Evolutionary conservation across 768 basidiomycete genomes (phyloP).

Genomic region (Tylopilus felleus): DNA sequence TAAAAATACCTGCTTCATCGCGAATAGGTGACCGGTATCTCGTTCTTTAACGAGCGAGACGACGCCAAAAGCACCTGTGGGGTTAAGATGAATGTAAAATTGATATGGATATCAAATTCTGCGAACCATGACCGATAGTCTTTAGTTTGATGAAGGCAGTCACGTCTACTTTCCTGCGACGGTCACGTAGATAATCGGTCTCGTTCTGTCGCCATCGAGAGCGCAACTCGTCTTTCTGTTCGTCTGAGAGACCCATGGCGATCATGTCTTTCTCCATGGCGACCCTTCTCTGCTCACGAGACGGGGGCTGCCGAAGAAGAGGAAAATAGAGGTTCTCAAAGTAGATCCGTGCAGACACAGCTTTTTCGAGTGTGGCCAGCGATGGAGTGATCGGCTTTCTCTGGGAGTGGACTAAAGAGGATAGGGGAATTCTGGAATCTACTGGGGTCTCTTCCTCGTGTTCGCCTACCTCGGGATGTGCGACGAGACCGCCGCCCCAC

Average conservation of each 20-base stretch:
- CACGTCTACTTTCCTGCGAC: slow-evolving; percentile 76
- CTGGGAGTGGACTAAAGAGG: slow-evolving; percentile 37
- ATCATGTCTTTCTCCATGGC: slow-evolving; percentile 89
- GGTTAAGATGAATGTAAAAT: slow-evolving; percentile 28
- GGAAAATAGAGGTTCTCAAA: slow-evolving; percentile 91
- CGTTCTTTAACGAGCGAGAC: slow-evolving; percentile 89
- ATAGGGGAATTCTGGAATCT: slow-evolving; percentile 20
- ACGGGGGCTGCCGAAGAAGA: slow-evolving; percentile 78
- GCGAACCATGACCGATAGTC: slow-evolving; percentile 88
- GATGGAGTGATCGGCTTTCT: slow-evolving; percentile 75
- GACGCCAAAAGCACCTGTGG: slow-evolving; percentile 88
- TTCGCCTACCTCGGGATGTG: slow-evolving; percentile 66
- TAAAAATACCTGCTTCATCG: slow-evolving; percentile 88
- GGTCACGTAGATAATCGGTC: slow-evolving; percentile 84
- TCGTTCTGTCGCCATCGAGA: slow-evolving; percentile 83
- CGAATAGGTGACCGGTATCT: slow-evolving; percentile 75
- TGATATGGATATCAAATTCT: slow-evolving; percentile 24
- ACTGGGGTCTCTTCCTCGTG: slow-evolving; percentile 44
- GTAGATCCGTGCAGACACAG: slow-evolving; percentile 88
- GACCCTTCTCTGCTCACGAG: slow-evolving; percentile 77
- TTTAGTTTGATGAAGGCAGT: slow-evolving; percentile 86
- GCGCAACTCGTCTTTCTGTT: slow-evolving; percentile 69
- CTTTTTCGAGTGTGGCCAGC: slow-evolving; percentile 88
- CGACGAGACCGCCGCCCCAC: slow-evolving; percentile 57
- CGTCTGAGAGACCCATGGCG: slow-evolving; percentile 63